Base-by-base conservation (phyloP, 2,329 filamentous ascomycete genomes). In the Pseudonectria foliicola region DNA sequence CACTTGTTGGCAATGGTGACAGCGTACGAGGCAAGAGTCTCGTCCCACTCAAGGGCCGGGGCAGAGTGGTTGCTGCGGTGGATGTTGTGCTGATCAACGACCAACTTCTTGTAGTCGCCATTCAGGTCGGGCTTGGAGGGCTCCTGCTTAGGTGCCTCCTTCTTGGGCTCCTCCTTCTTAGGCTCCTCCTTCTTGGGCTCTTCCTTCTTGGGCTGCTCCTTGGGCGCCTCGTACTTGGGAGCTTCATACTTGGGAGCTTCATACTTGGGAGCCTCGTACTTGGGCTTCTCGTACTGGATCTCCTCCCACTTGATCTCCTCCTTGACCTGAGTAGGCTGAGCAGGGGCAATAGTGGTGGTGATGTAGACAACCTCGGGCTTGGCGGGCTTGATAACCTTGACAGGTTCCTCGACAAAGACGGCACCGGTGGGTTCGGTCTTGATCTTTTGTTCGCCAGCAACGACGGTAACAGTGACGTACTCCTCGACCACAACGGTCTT, bases 1-100 rank as follows among this genome's bases (percentile, higher is more conserved):
- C 88, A 94, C 24, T 58, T 70, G 21, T 71, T 53, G 40, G 86
- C 87, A 34, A 80, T 75, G 37, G 64, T 63, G 31, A 66, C 46
- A 27, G 88, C 88, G 41, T 73, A 85, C 36, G 57, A 55, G 35
- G 78, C 82, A 35, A 87, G 74, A 28, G 64, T 64, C 7, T 65
- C 54, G 50, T 80, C 72, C 83, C 85, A 96, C 33, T 53, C 56
- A 29, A 95, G 55, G 29, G 66, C 71, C 14, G 62, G 54, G 25
- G 77, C 78, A 13, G 81, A 82, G 73, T 95, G 87, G 68, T 92
- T 93, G 54, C 70, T 59, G 44, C 92, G 89, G 65, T 92, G 85
- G 34, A 82, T 53, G 67, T 95, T 95, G 80, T 96, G 92, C 57
- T 85, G 77, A 50, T 80, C 68, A 32, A 90, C 51, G 32, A 71